phyloP scores from a whole-genome alignment of 2,329 filamentous ascomycete species.

The Apiospora aurea region DNA sequence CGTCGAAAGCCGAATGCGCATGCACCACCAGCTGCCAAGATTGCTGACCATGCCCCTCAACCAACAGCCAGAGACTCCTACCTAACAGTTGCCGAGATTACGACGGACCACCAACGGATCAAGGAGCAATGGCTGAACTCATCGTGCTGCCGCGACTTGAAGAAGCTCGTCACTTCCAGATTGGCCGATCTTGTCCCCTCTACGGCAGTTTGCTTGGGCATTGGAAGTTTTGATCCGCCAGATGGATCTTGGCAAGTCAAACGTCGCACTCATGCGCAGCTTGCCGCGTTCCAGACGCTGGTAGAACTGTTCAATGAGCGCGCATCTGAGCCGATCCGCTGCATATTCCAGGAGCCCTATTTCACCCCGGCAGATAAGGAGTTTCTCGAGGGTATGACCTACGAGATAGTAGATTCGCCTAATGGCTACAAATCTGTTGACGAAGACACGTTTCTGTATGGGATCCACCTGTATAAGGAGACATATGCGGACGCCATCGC shows the following conservation, averaged over 20 bases:
- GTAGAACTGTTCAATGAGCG: slow-evolving; percentile 48
- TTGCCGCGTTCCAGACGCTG: slow-evolving; percentile 59
- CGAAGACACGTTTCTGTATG: slow-evolving; percentile 61
- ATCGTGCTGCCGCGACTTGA: slow-evolving; percentile 43
- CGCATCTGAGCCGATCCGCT: slow-evolving; percentile 45
- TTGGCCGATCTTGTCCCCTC: slow-evolving; percentile 37
- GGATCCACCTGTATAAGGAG: slow-evolving; percentile 64
- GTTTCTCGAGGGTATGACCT: slow-evolving; percentile 64
- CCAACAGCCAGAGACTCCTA: background rate
- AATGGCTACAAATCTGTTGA: slow-evolving; percentile 59
- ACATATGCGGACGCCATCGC: slow-evolving; percentile 61
- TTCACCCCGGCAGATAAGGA: slow-evolving; percentile 56
- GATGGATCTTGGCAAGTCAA: slow-evolving; percentile 54
- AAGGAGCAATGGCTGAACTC: slow-evolving; percentile 38
- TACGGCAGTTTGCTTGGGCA: slow-evolving; percentile 60
- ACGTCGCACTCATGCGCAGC: slow-evolving; percentile 57
- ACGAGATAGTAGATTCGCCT: slow-evolving; percentile 58
- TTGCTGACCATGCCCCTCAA: background rate
- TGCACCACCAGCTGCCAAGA: background rate
- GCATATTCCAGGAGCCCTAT: slow-evolving; percentile 61
- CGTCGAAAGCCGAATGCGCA: background rate
- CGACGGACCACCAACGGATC: slow-evolving; percentile 35
- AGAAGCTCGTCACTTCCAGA: slow-evolving; percentile 42
- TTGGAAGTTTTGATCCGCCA: slow-evolving; percentile 61
- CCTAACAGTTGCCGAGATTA: slow-evolving; percentile 36